These are phyloP conservation scores for Diplodia intermedia DNA, from an alignment of 2,329 filamentous ascomycete genomes.

Conservation along the genomic window DNA sequence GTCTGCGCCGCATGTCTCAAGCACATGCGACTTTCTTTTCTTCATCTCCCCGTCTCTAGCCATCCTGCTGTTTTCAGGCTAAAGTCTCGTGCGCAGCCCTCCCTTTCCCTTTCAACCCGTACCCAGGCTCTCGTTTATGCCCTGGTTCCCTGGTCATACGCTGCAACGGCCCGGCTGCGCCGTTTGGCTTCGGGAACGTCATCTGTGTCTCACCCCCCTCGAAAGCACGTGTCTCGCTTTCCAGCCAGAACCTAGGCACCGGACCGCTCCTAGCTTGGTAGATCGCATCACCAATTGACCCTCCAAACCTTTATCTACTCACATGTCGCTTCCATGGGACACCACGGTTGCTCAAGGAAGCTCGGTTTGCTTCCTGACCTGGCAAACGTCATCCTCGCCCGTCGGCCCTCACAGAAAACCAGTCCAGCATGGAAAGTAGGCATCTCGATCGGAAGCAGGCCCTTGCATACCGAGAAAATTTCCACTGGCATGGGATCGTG, in stretches of 20 bases:
- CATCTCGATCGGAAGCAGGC: slow-evolving; percentile 15
- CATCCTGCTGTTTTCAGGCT: neutral
- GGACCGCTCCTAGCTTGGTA: slow-evolving; percentile 3
- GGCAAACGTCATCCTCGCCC: slow-evolving; percentile 9
- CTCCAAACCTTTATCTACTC: neutral
- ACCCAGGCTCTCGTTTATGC: slow-evolving; percentile 17
- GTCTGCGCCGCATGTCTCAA: neutral
- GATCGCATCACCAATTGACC: slow-evolving; percentile 3
- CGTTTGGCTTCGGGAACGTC: slow-evolving; percentile 21
- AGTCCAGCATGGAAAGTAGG: slow-evolving; percentile 11
- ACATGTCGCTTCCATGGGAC: neutral
- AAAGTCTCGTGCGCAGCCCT: slow-evolving; percentile 8
- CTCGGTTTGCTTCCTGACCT: neutral
- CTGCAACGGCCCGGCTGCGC: slow-evolving; percentile 28
- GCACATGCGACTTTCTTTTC: neutral
- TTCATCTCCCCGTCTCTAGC: neutral
- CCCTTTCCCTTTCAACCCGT: neutral
- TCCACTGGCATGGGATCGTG: neutral
- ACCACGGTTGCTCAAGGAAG: neutral
- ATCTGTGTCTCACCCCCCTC: slow-evolving; percentile 24
- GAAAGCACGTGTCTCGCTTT: slow-evolving; percentile 20
- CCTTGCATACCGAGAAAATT: slow-evolving; percentile 15
- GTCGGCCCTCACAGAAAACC: neutral
- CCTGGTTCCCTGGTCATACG: slow-evolving; percentile 25
- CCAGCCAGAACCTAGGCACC: slow-evolving; percentile 10